Evolutionary conservation across 805 yeast species (phyloP).

Genomic region (Nakazawaea sp.): DNA sequence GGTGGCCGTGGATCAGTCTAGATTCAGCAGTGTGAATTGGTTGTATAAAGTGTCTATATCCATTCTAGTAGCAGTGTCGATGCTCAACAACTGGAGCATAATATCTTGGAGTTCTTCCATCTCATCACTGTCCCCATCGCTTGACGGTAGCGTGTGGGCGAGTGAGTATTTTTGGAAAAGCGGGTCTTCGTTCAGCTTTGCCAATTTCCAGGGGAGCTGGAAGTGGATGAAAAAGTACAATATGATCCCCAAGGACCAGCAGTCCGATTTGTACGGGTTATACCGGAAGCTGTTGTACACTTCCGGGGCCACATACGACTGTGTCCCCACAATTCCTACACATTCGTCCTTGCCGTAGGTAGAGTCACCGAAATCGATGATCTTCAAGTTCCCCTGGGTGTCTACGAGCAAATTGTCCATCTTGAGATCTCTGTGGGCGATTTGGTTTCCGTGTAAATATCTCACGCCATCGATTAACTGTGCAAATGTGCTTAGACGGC

Average conservation of each 20-base stretch:
- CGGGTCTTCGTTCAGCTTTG: constrained; percentile 19
- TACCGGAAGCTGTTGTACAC: constrained; percentile 28
- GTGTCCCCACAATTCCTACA: constrained; percentile 43
- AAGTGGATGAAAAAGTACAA: constrained; percentile 24
- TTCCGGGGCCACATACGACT: constrained; percentile 41
- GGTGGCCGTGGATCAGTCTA: too few relatives aligned
- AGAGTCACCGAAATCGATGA: constrained; percentile 49
- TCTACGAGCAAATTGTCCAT: constrained; percentile 33
- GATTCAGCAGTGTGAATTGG: too few relatives aligned
- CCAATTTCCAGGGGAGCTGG: constrained; percentile 42
- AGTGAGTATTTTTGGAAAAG: too few relatives aligned
- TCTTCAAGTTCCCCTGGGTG: constrained; percentile 26
- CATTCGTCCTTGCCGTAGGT: constrained; percentile 15
- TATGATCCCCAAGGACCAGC: constrained; percentile 46
- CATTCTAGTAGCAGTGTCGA: too few relatives aligned
- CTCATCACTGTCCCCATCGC: too few relatives aligned
- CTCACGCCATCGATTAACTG: constrained; percentile 32
- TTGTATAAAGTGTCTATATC: too few relatives aligned
- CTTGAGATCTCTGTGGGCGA: constrained; percentile 47
- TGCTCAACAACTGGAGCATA: too few relatives aligned
- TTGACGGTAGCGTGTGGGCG: too few relatives aligned
- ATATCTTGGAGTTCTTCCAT: too few relatives aligned
- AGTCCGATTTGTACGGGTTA: constrained; percentile 33
- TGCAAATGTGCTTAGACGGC: constrained; percentile 27
- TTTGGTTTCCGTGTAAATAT: constrained; percentile 28